Evolutionary conservation across 768 basidiomycete species (phyloP), one percentile per base, ranked within the genome.

Genomic region (Clitopilus passeckerianus): DNA sequence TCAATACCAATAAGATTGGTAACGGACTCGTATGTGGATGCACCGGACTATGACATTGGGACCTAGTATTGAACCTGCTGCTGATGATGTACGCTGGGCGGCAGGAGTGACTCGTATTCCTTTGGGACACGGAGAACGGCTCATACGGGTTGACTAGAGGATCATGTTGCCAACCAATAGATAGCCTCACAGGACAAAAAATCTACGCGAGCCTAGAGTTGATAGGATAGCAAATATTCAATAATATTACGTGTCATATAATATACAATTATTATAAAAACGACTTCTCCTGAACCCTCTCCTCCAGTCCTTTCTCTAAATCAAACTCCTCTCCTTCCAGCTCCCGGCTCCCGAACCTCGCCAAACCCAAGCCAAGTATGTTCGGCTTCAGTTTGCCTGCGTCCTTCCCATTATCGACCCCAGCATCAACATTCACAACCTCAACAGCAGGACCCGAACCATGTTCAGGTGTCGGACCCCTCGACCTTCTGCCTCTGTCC

Each of bases 1-100:
- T 72, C 73, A 12, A 74, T 83, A 59, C 80, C 84, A 0, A 81
- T 88, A 54, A 76, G 78, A 54, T 66, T 89, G 24, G 85, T 83
- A 33, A 86, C 86, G 1, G 85, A 89, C 60, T 71, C 85, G 0
- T 86, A 77, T 65, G 37, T 57, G 43, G 72, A 72, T 10, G 34
- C 59, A 27, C 54, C 55, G 30, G 61, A 65, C 30, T 66, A 63
- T 53, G 60, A 62, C 12, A 14, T 41, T 5, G 37, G 14, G n/a
- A 41, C 27, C 27, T 30, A 30, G 27, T 30, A 30, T 30, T 30
- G 3, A 3, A 7, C 27, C 27, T 30, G 27, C 7, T 30, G 4
- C 7, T 30, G 27, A 30, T 30, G 27, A 30, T 30, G 27, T 30
- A 30, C 27, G 7, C 27, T 30, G 27, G 7, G 7, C 3, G 7